These are phyloP conservation scores for Saprolegnia parasitica DNA, from an alignment of 352 stramenopile species.

Conservation along the genomic window DNA sequence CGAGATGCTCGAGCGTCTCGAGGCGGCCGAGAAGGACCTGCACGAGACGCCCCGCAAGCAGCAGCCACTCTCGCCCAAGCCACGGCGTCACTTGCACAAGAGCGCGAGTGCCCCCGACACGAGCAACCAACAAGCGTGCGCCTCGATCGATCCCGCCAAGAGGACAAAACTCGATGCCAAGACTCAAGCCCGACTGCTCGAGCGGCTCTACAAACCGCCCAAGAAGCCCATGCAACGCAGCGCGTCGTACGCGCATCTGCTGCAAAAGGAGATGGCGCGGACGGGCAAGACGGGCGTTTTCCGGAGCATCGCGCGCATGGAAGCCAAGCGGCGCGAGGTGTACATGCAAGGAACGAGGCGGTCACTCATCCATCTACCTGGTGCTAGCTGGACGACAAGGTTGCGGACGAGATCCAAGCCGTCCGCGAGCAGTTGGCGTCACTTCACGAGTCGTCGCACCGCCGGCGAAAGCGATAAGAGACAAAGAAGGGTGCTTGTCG, in stretches of 20 bases:
- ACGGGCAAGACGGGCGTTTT: neutral
- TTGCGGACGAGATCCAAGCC: slow-evolving; percentile 6
- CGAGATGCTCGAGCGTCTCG: neutral
- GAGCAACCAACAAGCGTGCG: neutral
- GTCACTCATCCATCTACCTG: neutral
- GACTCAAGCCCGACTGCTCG: neutral
- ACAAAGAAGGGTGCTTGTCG: neutral
- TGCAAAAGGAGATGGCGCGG: slow-evolving; percentile 12
- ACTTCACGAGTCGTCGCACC: neutral
- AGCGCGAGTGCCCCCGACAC: neutral
- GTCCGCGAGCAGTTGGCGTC: slow-evolving; percentile 3
- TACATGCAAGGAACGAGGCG: neutral
- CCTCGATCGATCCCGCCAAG: neutral
- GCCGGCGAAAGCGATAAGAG: neutral
- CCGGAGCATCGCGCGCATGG: neutral
- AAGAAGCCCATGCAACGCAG: neutral
- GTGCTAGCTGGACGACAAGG: slow-evolving; percentile 13
- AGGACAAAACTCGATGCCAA: neutral
- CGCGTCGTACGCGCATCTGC: neutral
- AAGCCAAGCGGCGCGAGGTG: slow-evolving; percentile 1
- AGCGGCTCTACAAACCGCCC: neutral
- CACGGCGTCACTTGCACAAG: neutral
- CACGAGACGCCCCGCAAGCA: neutral
- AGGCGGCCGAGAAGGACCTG: slow-evolving; percentile 10
- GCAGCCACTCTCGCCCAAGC: neutral